Evolutionary conservation across 2,329 filamentous ascomycete species (phyloP).

Genomic region (Epichloe gansuensis): DNA sequence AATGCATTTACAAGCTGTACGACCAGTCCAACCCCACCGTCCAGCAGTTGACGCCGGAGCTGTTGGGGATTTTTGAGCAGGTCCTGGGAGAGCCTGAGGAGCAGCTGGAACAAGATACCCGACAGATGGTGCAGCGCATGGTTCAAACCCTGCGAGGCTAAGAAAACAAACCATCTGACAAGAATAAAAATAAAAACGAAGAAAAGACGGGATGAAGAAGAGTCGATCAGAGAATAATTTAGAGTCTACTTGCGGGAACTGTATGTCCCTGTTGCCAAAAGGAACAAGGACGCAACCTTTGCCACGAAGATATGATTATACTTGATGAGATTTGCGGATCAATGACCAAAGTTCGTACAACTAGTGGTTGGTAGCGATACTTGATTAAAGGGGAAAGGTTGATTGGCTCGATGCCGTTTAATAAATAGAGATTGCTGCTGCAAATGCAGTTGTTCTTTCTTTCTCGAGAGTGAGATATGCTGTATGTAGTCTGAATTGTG

Average conservation of each 20-base stretch:
- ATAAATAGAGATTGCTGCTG: not conserved
- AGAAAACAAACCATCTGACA: not conserved
- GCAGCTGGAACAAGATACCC: constrained; percentile 62
- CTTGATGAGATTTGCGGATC: constrained; percentile 5
- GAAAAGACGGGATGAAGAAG: not conserved
- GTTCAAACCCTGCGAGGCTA: constrained; percentile 33
- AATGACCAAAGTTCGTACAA: not conserved
- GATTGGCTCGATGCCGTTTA: not conserved
- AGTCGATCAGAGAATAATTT: not conserved
- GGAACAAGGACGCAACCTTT: not conserved
- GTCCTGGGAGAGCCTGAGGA: constrained; percentile 61
- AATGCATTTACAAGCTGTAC: constrained; percentile 81
- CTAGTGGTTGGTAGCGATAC: constrained; percentile 1
- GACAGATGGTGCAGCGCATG: constrained; percentile 51
- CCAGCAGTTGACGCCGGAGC: constrained; percentile 54
- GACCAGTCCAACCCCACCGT: constrained; percentile 57
- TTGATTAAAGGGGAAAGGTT: not conserved
- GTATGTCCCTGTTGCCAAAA: not conserved
- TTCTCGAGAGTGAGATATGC: too few species aligned
- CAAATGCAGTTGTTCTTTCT: too few species aligned
- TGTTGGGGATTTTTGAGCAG: constrained; percentile 60
- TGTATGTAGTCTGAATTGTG: too few species aligned
- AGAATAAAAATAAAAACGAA: not conserved
- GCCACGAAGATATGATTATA: constrained; percentile 6
- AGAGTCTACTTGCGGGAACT: not conserved